These are phyloP conservation scores for Pterocarpus santalinus DNA, from an alignment of 306 rosid genomes.

Conservation along the genomic window DNA sequence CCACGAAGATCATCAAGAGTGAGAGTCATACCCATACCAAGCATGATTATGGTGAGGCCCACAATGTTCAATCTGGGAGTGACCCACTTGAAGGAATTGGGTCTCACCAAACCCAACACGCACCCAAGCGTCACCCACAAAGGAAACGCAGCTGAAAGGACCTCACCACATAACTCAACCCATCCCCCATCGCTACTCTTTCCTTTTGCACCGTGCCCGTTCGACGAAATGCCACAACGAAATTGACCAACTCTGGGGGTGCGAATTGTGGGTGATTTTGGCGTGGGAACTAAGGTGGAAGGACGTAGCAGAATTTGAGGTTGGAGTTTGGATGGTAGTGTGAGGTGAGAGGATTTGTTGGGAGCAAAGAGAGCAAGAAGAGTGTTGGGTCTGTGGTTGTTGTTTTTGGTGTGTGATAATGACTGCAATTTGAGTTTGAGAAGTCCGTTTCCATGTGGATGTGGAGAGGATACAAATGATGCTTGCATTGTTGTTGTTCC, in stretches of 20 bases:
- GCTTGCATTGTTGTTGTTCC: slow-evolving; percentile 52
- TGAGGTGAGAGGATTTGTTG: slow-evolving; percentile 16
- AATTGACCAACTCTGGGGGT: slow-evolving; percentile 23
- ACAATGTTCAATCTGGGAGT: slow-evolving; percentile 64
- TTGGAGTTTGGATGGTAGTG: slow-evolving; percentile 21
- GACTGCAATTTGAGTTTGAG: slow-evolving; percentile 44
- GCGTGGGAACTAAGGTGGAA: background rate
- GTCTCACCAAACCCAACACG: slow-evolving; percentile 66
- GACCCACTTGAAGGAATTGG: slow-evolving; percentile 74
- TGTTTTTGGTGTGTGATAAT: background rate
- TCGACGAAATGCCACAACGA: slow-evolving; percentile 74
- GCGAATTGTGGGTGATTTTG: background rate
- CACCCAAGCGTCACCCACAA: slow-evolving; percentile 86
- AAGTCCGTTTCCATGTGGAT: slow-evolving; percentile 22
- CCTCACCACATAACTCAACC: slow-evolving; percentile 66
- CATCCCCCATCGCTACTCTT: slow-evolving; percentile 63
- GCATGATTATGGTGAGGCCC: slow-evolving; percentile 75
- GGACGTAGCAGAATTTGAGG: slow-evolving; percentile 7
- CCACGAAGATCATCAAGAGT: slow-evolving; percentile 80
- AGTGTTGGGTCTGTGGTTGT: background rate
- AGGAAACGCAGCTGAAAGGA: slow-evolving; percentile 74
- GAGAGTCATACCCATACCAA: slow-evolving; percentile 98
- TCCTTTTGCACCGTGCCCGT: slow-evolving; percentile 36
- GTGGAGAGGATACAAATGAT: slow-evolving; percentile 44
- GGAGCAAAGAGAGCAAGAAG: slow-evolving; percentile 21